These are phyloP conservation scores for Cercospora sp. DNA, from an alignment of 2,329 filamentous ascomycete genomes.

Conservation along the genomic window DNA sequence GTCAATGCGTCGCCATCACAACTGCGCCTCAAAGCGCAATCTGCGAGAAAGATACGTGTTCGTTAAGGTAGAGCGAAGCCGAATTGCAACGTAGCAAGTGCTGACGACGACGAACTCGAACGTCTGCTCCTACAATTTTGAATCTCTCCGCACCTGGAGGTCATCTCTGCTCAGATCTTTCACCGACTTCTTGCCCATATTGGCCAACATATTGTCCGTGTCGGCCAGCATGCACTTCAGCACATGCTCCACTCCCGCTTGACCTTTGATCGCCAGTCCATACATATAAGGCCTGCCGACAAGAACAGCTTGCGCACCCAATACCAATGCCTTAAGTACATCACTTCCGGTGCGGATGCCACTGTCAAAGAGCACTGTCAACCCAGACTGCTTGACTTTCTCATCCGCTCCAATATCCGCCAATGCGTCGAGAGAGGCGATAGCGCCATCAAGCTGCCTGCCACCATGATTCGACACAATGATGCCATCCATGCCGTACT, in stretches of 20 bases:
- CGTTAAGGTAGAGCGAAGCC: no score
- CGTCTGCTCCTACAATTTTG: conserved; percentile 21
- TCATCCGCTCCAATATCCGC: conserved; percentile 64
- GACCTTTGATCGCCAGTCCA: conserved; percentile 58
- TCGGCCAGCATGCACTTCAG: conserved; percentile 29
- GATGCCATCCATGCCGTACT: conserved; percentile 53
- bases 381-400: conserved; percentile 42
- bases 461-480: conserved; percentile 58
- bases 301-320: conserved; percentile 60
- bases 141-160: conserved; percentile 23
- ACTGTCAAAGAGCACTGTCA: conserved; percentile 54
- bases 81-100: neutral
- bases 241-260: conserved; percentile 53
- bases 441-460: conserved; percentile 54
- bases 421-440: conserved; percentile 55
- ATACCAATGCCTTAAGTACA: conserved; percentile 53
- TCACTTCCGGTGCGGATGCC: conserved; percentile 54
- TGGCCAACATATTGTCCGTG: conserved; percentile 29
- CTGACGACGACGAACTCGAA: neutral
- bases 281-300: conserved; percentile 61
- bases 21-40: neutral
- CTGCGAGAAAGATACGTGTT: neutral
- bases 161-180: conserved; percentile 26
- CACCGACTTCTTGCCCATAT: conserved; percentile 26
- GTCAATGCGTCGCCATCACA: neutral